A percentile compares a stretch with the other conserved stretches of the same genome.
phyloP scores from a whole-genome alignment of 306 rosid genomes.

The Purshia tridentata region DNA sequence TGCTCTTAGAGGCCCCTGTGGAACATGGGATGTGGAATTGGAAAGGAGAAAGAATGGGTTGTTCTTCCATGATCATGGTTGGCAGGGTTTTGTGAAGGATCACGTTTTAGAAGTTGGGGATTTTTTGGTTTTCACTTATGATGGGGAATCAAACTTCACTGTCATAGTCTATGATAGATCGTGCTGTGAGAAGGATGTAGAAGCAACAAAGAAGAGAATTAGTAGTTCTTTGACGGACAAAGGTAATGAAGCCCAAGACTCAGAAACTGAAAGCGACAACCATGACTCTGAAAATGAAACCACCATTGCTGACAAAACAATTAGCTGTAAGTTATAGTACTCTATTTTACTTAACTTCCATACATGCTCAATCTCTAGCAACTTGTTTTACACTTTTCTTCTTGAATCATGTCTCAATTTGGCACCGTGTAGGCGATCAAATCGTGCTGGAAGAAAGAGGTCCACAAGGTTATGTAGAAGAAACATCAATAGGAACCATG shows the following conservation, averaged over 20 bases:
- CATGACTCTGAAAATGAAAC: not conserved
- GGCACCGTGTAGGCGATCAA: not conserved
- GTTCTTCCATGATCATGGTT: slow-evolving; percentile 57
- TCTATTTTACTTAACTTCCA: not conserved
- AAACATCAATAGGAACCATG: not conserved
- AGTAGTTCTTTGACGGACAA: not conserved
- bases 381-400: not conserved
- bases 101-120: slow-evolving; percentile 62
- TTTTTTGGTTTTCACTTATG: slow-evolving; percentile 70
- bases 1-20: slow-evolving; percentile 68
- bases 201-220: not conserved
- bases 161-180: slow-evolving; percentile 36
- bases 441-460: not conserved
- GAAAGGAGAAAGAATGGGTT: slow-evolving; percentile 48
- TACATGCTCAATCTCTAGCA: not conserved
- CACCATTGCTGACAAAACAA: not conserved
- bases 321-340: not conserved
- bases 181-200: not conserved
- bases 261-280: not conserved
- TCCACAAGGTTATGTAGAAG: not conserved
- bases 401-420: not conserved
- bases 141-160: slow-evolving; percentile 55
- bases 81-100: slow-evolving; percentile 70
- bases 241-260: not conserved
- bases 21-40: slow-evolving; percentile 65